Percentiles rank a stretch among this genome's conserved stretches.
phyloP scores from a whole-genome alignment of 1,139 yeast genomes.

The Eremothecium coryli region DNA sequence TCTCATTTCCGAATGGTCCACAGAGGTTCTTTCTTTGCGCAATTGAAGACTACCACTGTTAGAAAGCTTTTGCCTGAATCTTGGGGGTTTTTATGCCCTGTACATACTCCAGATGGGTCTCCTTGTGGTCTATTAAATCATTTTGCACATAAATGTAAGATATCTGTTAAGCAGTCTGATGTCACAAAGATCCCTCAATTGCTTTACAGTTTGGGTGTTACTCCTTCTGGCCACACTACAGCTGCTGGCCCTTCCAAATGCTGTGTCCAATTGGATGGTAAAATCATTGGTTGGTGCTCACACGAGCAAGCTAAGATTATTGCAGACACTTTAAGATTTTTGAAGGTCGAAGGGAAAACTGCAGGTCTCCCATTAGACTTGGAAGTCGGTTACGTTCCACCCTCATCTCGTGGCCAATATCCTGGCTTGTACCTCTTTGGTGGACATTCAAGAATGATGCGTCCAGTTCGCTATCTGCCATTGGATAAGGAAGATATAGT shows the following conservation, averaged over 20 bases:
- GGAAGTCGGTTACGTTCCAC: constrained; percentile 94
- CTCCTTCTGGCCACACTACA: constrained; percentile 58
- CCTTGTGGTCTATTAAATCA: constrained; percentile 98
- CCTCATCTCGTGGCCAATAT: constrained; percentile 89
- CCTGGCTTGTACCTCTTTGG: constrained; percentile 92
- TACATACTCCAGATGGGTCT: constrained; percentile 99
- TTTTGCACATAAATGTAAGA: constrained; percentile 87
- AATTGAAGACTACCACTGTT: constrained; percentile 93
- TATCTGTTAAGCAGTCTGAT: constrained; percentile 69
- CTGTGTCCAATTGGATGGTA: constrained; percentile 91
- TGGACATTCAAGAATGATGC: constrained; percentile 88
- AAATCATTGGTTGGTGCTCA: constrained; percentile 87
- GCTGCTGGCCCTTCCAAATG: constrained; percentile 84
- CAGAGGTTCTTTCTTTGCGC: constrained; percentile 98
- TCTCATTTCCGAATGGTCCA: constrained; percentile 99
- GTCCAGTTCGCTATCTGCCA: constrained; percentile 90
- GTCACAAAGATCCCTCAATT: constrained; percentile 62
- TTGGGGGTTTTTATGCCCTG: constrained; percentile 99
- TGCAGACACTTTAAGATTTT: constrained; percentile 82
- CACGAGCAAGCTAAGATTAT: constrained; percentile 80
- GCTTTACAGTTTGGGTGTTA: constrained; percentile 69
- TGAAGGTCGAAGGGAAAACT: constrained; percentile 80
- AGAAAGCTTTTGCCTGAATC: constrained; percentile 94
- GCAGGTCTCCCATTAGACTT: constrained; percentile 69
- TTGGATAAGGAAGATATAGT: constrained; percentile 73